Evolutionary conservation across 352 stramenopile genomes (phyloP).

Genomic region (Phytopythium cucurbitacearum): DNA sequence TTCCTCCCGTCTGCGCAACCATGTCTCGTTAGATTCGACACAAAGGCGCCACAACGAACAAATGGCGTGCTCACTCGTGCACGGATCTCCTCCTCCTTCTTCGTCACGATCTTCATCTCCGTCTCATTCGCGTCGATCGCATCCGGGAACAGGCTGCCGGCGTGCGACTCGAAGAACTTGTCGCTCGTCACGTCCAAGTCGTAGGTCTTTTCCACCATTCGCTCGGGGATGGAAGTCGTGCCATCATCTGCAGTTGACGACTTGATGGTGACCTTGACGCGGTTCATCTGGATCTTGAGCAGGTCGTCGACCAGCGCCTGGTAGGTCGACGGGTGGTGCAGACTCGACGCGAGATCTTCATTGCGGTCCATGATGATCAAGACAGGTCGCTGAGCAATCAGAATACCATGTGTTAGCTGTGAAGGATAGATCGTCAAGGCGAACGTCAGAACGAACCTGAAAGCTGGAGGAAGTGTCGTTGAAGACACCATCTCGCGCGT

Average conservation of each 20-base stretch:
- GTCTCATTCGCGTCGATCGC: conserved; percentile 86
- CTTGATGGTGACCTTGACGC: conserved; percentile 91
- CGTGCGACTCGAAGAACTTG: conserved; percentile 80
- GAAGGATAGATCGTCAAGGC: background rate
- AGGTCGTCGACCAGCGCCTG: conserved; percentile 96
- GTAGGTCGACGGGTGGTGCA: conserved; percentile 95
- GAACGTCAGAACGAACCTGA: conserved; percentile 32
- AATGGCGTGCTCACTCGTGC: conserved; percentile 18
- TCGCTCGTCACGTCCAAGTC: conserved; percentile 80
- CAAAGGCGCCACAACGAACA: background rate
- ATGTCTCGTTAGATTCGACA: background rate
- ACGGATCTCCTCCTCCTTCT: conserved; percentile 82
- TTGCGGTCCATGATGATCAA: conserved; percentile 97
- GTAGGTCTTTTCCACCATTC: conserved; percentile 60
- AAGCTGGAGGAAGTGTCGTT: conserved; percentile 53
- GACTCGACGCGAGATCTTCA: conserved; percentile 92
- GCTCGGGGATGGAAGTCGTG: conserved; percentile 13
- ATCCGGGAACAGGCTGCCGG: conserved; percentile 71
- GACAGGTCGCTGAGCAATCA: conserved; percentile 76
- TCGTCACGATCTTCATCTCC: conserved; percentile 85
- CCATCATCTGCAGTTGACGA: conserved; percentile 30
- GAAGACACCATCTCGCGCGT: conserved; percentile 64
- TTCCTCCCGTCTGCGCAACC: conserved; percentile 48
- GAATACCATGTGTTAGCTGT: conserved; percentile 6
- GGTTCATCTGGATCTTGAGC: conserved; percentile 88